Base-by-base conservation (phyloP, 371 early-diverging fungal species). In the Mucor piriformis region DNA sequence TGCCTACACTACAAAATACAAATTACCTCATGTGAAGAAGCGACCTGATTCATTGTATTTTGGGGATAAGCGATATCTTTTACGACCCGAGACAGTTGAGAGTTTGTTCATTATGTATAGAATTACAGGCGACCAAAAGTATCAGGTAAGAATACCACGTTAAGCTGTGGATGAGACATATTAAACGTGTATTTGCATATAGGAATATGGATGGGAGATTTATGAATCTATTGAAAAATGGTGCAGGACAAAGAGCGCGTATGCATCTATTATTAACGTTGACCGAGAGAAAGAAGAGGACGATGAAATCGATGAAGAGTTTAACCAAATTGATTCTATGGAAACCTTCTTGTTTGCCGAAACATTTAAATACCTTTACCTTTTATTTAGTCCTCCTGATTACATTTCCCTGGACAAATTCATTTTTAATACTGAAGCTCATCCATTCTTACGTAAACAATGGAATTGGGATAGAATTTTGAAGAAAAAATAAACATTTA, bases 301-400 rank as follows among this genome's bases (percentile, higher is more conserved):
- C 5, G 60, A 64, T 13, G 50, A 78, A 20, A 24, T 34, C 16
- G 21, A 29, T 0, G 23, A 42, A 5, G 61, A 67, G 11, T 69
- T 76, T 54, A 71, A 74, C 23, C 71, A 74, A 20, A 62, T 66
- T 11, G 78, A 81, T 43, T 68, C 77, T 0, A 80, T 80, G 81
- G 81, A 77, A 61, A 77, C 89, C 35, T 93, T 94, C 70, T 89
- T 95, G 64, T 61, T 93, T 59, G 92, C 90, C 0, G 93, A 95
- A 63, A 93, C 94, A 0, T 83, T 95, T 46, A 95, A 95, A 72
- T 95, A 95, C 64, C 71, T 95, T 20, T 95, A 92, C 71, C 69
- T 93, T 49, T 72, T 94, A 23, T 95, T 95, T 58, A 78, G 83
- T 49, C 80, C 84, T 12, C 65, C 73, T 21, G 77, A 79, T 6